phyloP scores from a whole-genome alignment of 2,329 filamentous ascomycete species.

The Colletotrichum sp. region DNA sequence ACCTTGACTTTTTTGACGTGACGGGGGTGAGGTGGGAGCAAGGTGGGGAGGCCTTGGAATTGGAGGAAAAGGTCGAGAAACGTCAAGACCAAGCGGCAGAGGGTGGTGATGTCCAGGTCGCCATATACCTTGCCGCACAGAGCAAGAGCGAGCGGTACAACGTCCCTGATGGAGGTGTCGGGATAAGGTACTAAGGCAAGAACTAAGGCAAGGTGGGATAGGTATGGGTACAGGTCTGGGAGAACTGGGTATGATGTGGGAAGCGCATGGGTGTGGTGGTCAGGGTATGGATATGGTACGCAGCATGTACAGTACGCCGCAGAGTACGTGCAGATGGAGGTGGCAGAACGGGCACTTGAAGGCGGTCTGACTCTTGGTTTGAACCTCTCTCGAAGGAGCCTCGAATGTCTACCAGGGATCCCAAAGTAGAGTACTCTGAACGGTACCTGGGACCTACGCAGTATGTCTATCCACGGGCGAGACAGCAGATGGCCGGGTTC shows the following conservation, averaged over 20 bases:
- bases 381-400: neutral
- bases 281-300: neutral
- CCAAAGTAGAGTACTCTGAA: neutral
- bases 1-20: neutral
- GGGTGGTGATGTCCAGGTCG: constrained; percentile 12
- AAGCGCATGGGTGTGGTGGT: neutral
- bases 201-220: neutral
- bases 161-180: neutral
- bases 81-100: constrained; percentile 10
- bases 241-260: neutral
- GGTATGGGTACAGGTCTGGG: neutral
- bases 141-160: neutral
- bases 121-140: constrained; percentile 1
- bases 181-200: constrained; percentile 3
- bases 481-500: neutral
- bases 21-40: constrained; percentile 26
- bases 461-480: neutral
- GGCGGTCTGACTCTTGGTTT: constrained; percentile 10
- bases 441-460: neutral
- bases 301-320: neutral
- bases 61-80: constrained; percentile 4
- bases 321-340: neutral
- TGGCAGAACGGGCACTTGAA: constrained; percentile 13
- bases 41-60: constrained; percentile 24
- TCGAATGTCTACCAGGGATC: neutral